phyloP scores from a whole-genome alignment of 306 rosid species.

The Pyrus betulifolia region DNA sequence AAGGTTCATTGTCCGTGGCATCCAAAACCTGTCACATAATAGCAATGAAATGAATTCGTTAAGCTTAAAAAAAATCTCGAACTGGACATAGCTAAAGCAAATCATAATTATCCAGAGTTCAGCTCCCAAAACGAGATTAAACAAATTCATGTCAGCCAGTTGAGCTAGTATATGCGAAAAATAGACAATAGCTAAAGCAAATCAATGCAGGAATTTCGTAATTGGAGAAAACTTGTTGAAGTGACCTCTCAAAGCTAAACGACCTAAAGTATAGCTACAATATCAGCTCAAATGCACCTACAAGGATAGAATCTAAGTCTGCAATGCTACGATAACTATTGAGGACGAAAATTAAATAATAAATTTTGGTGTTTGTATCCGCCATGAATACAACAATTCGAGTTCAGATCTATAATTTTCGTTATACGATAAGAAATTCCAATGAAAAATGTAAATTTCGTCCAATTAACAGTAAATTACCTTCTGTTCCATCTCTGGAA shows the following conservation, averaged over 20 bases:
- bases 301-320: not conserved
- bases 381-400: not conserved
- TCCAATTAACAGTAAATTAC: conserved; percentile 19
- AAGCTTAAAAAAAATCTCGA: not conserved
- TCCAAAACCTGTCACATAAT: conserved; percentile 64
- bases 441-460: not conserved
- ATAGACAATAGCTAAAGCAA: not conserved
- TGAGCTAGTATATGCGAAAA: not conserved
- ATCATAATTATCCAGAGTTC: not conserved
- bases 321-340: not conserved
- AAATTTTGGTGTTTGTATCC: not conserved
- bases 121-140: not conserved
- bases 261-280: not conserved
- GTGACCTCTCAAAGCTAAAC: not conserved
- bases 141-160: not conserved
- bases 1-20: conserved; percentile 97
- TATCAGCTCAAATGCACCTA: not conserved
- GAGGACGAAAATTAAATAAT: not conserved
- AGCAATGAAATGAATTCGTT: not conserved
- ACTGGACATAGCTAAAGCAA: not conserved
- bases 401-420: not conserved
- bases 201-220: not conserved
- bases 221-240: not conserved
- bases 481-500: conserved; percentile 99
- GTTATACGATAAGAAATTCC: not conserved